phyloP scores from a whole-genome alignment of 192 early-diverging fungal genomes.

The Mortierella alpina region DNA sequence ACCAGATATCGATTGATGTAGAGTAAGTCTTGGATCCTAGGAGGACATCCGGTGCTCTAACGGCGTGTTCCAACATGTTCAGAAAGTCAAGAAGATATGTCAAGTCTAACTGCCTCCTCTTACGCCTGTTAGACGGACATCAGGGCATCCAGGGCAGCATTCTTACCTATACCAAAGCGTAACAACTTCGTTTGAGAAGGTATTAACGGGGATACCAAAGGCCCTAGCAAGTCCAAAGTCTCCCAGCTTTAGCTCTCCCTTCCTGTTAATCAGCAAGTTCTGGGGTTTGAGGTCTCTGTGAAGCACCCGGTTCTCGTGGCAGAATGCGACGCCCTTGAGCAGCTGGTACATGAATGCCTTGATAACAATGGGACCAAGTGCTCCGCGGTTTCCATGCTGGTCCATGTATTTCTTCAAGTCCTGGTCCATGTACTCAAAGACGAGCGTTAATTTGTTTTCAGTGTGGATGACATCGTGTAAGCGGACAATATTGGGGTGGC shows the following conservation, averaged over 20 bases:
- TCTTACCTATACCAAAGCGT: conserved; percentile 93
- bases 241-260: conserved; percentile 85
- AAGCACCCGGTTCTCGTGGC: conserved; percentile 86
- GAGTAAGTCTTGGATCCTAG: conserved; percentile 95
- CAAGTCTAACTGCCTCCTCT: conserved; percentile 1
- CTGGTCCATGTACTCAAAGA: conserved; percentile 91
- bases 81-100: background rate
- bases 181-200: conserved; percentile 98
- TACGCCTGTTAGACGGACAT: background rate
- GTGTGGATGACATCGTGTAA: conserved; percentile 88
- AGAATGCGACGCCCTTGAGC: conserved; percentile 84
- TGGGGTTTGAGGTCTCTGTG: conserved; percentile 90
- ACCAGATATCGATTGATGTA: conserved; percentile 98
- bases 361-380: conserved; percentile 70
- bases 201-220: conserved; percentile 89
- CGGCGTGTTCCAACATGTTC: background rate
- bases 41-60: conserved; percentile 90
- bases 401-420: conserved; percentile 92
- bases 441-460: conserved; percentile 85
- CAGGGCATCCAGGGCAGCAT: background rate
- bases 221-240: conserved; percentile 88
- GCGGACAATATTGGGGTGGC: conserved; percentile 91
- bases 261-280: conserved; percentile 84
- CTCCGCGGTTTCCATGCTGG: conserved; percentile 72
- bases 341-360: conserved; percentile 89